phyloP scores from a whole-genome alignment of 345 rosid species.

The Brassica nigra region DNA sequence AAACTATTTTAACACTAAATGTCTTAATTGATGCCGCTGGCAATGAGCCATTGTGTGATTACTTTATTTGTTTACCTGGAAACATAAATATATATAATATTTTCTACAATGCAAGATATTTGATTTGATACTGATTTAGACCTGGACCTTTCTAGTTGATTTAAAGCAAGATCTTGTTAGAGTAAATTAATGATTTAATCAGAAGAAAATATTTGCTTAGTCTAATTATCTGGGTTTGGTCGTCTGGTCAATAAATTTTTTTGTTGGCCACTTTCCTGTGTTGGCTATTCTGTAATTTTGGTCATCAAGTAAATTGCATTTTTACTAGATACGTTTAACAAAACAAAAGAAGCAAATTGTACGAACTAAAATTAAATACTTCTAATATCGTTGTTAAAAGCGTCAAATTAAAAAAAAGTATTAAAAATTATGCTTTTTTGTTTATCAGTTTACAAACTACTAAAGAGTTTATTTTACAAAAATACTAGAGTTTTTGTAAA shows the following conservation, averaged over 20 bases:
- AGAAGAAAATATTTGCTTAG: constrained; percentile 2
- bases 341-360: not conserved
- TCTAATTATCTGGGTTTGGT: constrained; percentile 1
- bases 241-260: constrained; percentile 1
- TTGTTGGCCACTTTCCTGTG: constrained; percentile 11
- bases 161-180: constrained; percentile 38
- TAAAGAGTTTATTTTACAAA: not conserved
- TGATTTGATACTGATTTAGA: constrained; percentile 34
- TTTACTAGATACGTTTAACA: constrained; percentile 27
- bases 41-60: constrained; percentile 26
- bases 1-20: constrained; percentile 6
- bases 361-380: not conserved
- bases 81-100: constrained; percentile 1
- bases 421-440: not conserved
- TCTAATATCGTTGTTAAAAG: not conserved
- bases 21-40: constrained; percentile 30
- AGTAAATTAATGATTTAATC: constrained; percentile 22
- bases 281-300: not conserved
- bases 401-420: not conserved
- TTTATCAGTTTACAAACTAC: not conserved
- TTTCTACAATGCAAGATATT: constrained; percentile 13
- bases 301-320: not conserved
- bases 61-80: constrained; percentile 27
- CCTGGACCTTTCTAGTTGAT: constrained; percentile 41
- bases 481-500: not conserved